Evolutionary conservation across 768 basidiomycete genomes (phyloP), one percentile per base, ranked within the genome.

Genomic region (Suillus americanus): DNA sequence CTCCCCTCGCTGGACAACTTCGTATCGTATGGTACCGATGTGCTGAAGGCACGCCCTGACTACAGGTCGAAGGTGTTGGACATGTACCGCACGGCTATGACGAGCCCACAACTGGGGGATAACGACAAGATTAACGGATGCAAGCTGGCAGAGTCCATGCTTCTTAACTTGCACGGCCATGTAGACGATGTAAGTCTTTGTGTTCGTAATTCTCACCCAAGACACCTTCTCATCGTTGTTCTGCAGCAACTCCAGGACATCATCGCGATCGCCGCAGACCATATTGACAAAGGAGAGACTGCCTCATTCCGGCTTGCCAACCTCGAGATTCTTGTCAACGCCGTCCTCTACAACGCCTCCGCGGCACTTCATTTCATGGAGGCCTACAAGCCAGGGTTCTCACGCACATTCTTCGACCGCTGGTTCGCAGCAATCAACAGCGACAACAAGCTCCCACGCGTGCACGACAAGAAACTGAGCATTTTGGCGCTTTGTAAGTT

Each of bases 391-490:
- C 77, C 87, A 0, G 88, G 87, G n/a, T 79, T 82, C 43, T 84
- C 90, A 0, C 86, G 89, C 43, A 71, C 75, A n/a, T 94, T 96
- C 82, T 94, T 96, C 72, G 86, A 92, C 72, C 83, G 80, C 67
- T 96, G 94, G 94, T 95, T 95, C 73, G 83, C 77, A 13, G 86
- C 86, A 13, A 90, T 94, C 75, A 87, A 87, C 64, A 72, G 67
- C 43, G 79, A 82, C 18, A 79, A 74, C 30, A 83, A 81, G 56
- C 82, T 95, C 41, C 91, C 92, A 14, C 86, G 94, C 23, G 93
- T 97, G 51, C 94, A 97, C 72, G 94, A 96, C 78, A 94, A 95
- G 84, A 94, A 90, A 76, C 79, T 96, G 64, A 86, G 85, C 68
- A 86, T 95, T 63, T 73, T 92, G 64, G 87, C 94, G 12, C 74